Base-by-base conservation (phyloP, 1,139 yeast genomes). In the Candida sp. region DNA sequence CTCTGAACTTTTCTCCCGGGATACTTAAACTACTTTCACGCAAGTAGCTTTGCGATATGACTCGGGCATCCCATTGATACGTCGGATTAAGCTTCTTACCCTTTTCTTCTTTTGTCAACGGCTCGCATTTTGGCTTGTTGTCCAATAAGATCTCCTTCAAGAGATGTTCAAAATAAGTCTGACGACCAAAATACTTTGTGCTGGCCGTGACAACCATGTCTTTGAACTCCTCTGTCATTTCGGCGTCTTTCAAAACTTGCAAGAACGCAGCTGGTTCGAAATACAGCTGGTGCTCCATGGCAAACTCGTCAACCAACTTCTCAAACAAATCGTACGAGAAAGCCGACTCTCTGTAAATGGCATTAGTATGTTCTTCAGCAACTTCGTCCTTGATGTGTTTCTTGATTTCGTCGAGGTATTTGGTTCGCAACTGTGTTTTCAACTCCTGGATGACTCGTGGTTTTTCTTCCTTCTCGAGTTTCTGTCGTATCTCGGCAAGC, bases 71-170 rank as follows among this genome's bases (percentile, higher is more conserved):
- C 26, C 56, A 55, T 49, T 57, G 59, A 11, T 56, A 58, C 1
- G 66, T 66, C 4, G 56, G 54, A 32, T 55, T 51, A 5, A 70
- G 46, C n/a, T 54, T 53, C 3, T 51, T 42, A 5, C 72, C 75
- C 3, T 35, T 51, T 50, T 69, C 72, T 7, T 61, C 59, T 1
- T 55, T 43, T 2, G 66, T 56, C 32, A 72, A 54, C 4, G 61
- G 55, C 11, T 58, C 62, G 26, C 61, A 58, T 40, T 52, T 49
- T 7, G 75, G 72, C 46, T 63, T 63, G 56, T 57, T 55, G n/a
- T 52, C 52, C 11, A 50, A 17, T 7, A 68, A 43, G 3, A 67
- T 44, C 22, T 62, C 63, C 7, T 59, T 48, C 12, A 62, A 45
- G n/a, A 68, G 44, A 43, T 56, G 53, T 23, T 53, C 39, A 42